Evolutionary conservation across 352 stramenopile genomes (phyloP).

Genomic region (Phytophthora brassicae): DNA sequence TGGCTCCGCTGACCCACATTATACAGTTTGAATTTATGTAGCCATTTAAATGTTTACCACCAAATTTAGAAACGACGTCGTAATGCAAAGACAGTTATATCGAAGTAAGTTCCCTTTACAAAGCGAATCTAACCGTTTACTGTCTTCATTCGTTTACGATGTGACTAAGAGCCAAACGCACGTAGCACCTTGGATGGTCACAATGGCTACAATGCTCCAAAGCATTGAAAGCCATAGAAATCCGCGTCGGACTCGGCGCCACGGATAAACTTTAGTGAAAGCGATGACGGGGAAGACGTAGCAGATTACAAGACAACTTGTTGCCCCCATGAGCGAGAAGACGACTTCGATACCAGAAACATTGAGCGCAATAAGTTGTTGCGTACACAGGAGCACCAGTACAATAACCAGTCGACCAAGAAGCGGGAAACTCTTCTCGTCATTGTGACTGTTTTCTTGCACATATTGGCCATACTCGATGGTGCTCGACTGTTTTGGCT

Average conservation of each 20-base stretch:
- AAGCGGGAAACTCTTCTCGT: not conserved
- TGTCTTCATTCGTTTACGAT: constrained; percentile 1
- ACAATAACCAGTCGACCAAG: constrained; percentile 20
- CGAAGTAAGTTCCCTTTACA: too few species aligned
- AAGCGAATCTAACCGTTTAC: constrained; percentile 17
- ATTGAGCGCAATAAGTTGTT: constrained; percentile 38
- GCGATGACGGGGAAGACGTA: constrained; percentile 46
- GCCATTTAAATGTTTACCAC: not conserved
- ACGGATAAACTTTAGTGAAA: constrained; percentile 55
- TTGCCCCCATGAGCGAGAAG: constrained; percentile 58
- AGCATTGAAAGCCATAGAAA: constrained; percentile 22
- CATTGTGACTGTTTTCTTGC: constrained; percentile 8
- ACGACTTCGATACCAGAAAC: constrained; percentile 52
- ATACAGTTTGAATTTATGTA: constrained; percentile 12
- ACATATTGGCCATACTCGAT: constrained; percentile 7
- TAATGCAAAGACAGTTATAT: too few species aligned
- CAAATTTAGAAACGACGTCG: not conserved
- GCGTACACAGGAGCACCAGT: constrained; percentile 20
- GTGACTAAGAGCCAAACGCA: constrained; percentile 25
- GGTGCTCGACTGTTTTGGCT: not conserved
- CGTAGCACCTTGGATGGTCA: constrained; percentile 27
- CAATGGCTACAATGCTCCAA: constrained; percentile 21
- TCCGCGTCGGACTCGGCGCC: constrained; percentile 28
- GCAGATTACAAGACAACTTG: constrained; percentile 48
- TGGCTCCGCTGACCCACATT: not conserved